Conservation (phyloP, 2,329 filamentous ascomycete genomes). For the Fusarium oxysporum region DNA sequence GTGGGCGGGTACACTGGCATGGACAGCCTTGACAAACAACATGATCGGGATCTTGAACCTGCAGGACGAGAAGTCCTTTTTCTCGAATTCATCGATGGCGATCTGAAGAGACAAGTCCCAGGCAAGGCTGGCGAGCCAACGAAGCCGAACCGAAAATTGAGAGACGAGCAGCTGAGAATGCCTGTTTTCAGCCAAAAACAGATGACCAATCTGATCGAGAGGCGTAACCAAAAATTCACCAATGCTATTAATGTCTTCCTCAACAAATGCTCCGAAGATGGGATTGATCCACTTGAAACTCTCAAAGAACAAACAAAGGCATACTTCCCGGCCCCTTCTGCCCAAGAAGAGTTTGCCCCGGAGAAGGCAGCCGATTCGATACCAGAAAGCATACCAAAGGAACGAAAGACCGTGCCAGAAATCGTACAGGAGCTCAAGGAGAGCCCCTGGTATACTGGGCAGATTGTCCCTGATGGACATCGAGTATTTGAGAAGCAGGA, state of each 20-base stretch:
- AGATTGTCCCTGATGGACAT: slow-evolving; percentile 94
- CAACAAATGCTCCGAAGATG: slow-evolving; percentile 74
- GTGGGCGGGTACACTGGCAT: slow-evolving; percentile 67
- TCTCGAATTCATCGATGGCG: slow-evolving; percentile 93
- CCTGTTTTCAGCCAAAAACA: slow-evolving; percentile 94
- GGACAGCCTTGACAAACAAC: slow-evolving; percentile 54
- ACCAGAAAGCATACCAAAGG: slow-evolving; percentile 79
- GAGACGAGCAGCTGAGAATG: slow-evolving; percentile 87
- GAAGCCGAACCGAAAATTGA: slow-evolving; percentile 74
- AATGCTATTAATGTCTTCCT: slow-evolving; percentile 83
- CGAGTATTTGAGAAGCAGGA: slow-evolving; percentile 89
- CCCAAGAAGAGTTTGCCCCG: slow-evolving; percentile 48
- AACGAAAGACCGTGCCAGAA: slow-evolving; percentile 82
- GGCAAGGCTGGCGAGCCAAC: slow-evolving; percentile 77
- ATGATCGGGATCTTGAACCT: slow-evolving; percentile 11
- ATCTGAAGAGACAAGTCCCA: slow-evolving; percentile 83
- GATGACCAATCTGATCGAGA: slow-evolving; percentile 89
- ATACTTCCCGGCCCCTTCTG: slow-evolving; percentile 72
- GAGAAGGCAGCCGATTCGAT: slow-evolving; percentile 59
- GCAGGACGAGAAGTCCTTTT: slow-evolving; percentile 77
- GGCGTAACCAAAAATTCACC: slow-evolving; percentile 85
- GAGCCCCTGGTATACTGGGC: slow-evolving; percentile 87
- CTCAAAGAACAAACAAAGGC: slow-evolving; percentile 68
- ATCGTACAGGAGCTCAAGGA: slow-evolving; percentile 87
- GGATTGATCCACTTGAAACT: slow-evolving; percentile 73